A percentile compares a stretch with the other conserved stretches of the same genome.
Evolutionary conservation across 192 early-diverging fungal species (phyloP).

Genomic region (Funneliformis geosporum): DNA sequence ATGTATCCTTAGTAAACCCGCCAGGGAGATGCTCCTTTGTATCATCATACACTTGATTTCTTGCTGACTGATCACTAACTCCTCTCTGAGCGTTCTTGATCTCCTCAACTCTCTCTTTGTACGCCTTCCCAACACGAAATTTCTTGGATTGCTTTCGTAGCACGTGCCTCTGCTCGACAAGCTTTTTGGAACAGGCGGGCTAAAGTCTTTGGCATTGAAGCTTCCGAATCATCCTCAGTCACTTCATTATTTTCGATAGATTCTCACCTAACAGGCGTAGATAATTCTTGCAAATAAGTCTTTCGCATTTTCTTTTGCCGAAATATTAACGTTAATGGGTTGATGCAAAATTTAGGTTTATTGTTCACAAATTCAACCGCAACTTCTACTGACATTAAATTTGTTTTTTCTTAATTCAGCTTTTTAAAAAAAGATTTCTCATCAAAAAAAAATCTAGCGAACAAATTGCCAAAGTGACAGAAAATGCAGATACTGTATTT

Average conservation of each 20-base stretch:
- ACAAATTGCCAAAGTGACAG: no score
- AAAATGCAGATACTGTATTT: no score
- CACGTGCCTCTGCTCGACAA: neutral
- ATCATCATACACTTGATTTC: neutral
- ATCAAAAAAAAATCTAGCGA: no score
- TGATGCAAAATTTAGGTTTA: no score
- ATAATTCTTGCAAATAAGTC: slow-evolving; percentile 7
- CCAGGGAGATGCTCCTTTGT: no score
- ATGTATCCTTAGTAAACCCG: neutral
- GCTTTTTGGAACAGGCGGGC: neutral
- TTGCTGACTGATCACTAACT: neutral
- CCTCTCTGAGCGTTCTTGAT: neutral
- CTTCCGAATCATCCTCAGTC: neutral
- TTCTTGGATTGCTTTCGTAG: slow-evolving; percentile 1
- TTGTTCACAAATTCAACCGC: no score
- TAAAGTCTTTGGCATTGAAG: slow-evolving; percentile 16
- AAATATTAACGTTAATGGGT: no score
- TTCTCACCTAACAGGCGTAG: neutral
- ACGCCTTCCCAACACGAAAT: slow-evolving; percentile 9
- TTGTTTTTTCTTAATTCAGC: no score
- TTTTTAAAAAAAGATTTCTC: no score
- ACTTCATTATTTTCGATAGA: neutral
- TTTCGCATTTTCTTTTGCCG: no score
- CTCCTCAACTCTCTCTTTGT: neutral
- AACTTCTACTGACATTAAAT: no score